phyloP scores from a whole-genome alignment of 2,329 filamentous ascomycete genomes.

The Aspergillus flavus region DNA sequence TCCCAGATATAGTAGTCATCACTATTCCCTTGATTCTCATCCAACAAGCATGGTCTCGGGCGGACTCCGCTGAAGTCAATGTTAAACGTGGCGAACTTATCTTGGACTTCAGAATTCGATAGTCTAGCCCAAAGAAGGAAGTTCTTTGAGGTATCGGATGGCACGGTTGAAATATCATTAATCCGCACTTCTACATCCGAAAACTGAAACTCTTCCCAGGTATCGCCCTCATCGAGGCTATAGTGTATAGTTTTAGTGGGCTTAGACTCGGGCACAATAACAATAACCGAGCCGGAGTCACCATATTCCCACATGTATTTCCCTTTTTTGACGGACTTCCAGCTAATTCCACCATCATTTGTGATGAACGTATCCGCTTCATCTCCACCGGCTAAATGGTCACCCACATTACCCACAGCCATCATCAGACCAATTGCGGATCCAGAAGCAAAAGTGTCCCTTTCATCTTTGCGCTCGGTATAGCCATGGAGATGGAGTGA shows the following conservation, averaged over 20 bases:
- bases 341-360: slow-evolving; percentile 83
- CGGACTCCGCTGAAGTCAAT: slow-evolving; percentile 85
- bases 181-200: slow-evolving; percentile 70
- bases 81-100: slow-evolving; percentile 72
- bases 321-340: slow-evolving; percentile 84
- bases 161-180: slow-evolving; percentile 81
- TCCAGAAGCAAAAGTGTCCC: slow-evolving; percentile 83
- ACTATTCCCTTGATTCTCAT: slow-evolving; percentile 62
- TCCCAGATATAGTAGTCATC: slow-evolving; percentile 83
- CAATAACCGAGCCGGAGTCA: slow-evolving; percentile 90
- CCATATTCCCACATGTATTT: slow-evolving; percentile 92
- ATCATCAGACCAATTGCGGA: slow-evolving; percentile 91
- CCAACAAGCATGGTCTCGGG: slow-evolving; percentile 68
- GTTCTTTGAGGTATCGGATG: slow-evolving; percentile 85
- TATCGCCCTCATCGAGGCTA: slow-evolving; percentile 77
- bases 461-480: slow-evolving; percentile 80
- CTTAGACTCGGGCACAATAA: slow-evolving; percentile 74
- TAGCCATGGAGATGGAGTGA: slow-evolving; percentile 93
- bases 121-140: slow-evolving; percentile 85
- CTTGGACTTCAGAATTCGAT: slow-evolving; percentile 41
- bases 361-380: slow-evolving; percentile 91
- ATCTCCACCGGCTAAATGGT: slow-evolving; percentile 65
- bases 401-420: slow-evolving; percentile 86
- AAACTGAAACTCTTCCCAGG: slow-evolving; percentile 78
- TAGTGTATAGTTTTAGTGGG: slow-evolving; percentile 72